Evolutionary conservation across 2,329 filamentous ascomycete species (phyloP).

Genomic region (Fusarium proliferatum): DNA sequence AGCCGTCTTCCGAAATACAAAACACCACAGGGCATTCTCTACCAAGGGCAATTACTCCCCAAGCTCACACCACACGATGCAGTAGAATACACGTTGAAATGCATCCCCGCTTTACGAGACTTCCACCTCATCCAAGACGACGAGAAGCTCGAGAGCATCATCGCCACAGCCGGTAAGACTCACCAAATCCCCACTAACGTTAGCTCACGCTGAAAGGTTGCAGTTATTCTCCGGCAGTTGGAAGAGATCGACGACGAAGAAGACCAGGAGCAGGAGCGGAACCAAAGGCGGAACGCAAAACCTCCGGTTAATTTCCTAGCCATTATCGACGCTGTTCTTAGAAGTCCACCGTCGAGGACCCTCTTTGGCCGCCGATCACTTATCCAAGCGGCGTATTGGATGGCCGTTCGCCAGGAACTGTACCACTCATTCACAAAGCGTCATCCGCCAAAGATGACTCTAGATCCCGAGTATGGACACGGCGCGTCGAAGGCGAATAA

Average conservation of each 20-base stretch:
- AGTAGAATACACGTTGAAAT: slow-evolving; percentile 55
- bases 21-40: slow-evolving; percentile 50
- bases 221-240: slow-evolving; percentile 54
- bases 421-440: slow-evolving; percentile 55
- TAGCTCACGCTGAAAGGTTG: background rate
- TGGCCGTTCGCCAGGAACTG: slow-evolving; percentile 55
- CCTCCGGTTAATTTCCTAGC: slow-evolving; percentile 53
- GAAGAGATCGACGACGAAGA: slow-evolving; percentile 56
- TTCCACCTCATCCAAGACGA: slow-evolving; percentile 53
- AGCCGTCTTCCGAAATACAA: slow-evolving; percentile 53
- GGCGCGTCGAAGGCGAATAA: slow-evolving; percentile 53
- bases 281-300: slow-evolving; percentile 15
- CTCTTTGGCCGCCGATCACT: slow-evolving; percentile 52
- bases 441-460: slow-evolving; percentile 52
- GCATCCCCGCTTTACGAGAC: slow-evolving; percentile 53
- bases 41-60: slow-evolving; percentile 52
- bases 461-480: slow-evolving; percentile 50
- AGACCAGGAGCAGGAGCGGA: slow-evolving; percentile 39
- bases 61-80: slow-evolving; percentile 52
- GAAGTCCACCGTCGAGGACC: slow-evolving; percentile 51
- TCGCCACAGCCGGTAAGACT: slow-evolving; percentile 47
- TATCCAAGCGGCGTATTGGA: slow-evolving; percentile 56
- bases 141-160: slow-evolving; percentile 54
- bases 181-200: too few species aligned
- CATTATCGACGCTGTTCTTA: slow-evolving; percentile 54